These are phyloP conservation scores for Phytophthora uliginosa DNA, from an alignment of 352 stramenopile genomes.

Conservation along the genomic window DNA sequence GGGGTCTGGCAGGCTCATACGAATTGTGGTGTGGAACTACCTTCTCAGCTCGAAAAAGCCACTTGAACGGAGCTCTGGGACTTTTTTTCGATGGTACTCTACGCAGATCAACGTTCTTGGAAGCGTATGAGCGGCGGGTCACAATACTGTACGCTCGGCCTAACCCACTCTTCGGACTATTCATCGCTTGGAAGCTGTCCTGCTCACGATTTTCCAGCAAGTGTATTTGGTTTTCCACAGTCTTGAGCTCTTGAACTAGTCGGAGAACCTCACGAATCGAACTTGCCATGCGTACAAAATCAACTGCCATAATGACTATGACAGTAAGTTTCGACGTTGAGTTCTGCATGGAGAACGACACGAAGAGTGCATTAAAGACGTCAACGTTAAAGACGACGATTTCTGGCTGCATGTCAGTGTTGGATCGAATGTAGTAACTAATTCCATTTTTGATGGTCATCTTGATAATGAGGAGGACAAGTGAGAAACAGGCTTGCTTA, in stretches of 20 bases:
- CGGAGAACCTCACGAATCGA: slow-evolving; percentile 19
- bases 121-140: background rate
- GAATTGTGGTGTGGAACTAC: background rate
- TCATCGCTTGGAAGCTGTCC: background rate
- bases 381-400: slow-evolving; percentile 49
- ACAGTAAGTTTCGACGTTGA: slow-evolving; percentile 35
- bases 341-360: slow-evolving; percentile 48
- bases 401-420: slow-evolving; percentile 35
- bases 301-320: slow-evolving; percentile 30
- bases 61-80: background rate
- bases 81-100: background rate
- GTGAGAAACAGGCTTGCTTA: slow-evolving; percentile 23
- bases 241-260: background rate
- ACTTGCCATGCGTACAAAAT: slow-evolving; percentile 22
- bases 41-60: slow-evolving; percentile 2
- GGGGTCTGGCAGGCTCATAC: background rate
- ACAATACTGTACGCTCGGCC: slow-evolving; percentile 6
- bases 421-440: slow-evolving; percentile 11
- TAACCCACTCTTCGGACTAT: background rate
- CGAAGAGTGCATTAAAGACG: slow-evolving; percentile 47
- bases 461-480: slow-evolving; percentile 38
- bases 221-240: slow-evolving; percentile 13
- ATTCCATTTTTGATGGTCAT: slow-evolving; percentile 36
- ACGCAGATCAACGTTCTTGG: background rate
- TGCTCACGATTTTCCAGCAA: background rate